Conservation (phyloP, 179 eudicot species). For the Sideroxylon spinosum region DNA sequence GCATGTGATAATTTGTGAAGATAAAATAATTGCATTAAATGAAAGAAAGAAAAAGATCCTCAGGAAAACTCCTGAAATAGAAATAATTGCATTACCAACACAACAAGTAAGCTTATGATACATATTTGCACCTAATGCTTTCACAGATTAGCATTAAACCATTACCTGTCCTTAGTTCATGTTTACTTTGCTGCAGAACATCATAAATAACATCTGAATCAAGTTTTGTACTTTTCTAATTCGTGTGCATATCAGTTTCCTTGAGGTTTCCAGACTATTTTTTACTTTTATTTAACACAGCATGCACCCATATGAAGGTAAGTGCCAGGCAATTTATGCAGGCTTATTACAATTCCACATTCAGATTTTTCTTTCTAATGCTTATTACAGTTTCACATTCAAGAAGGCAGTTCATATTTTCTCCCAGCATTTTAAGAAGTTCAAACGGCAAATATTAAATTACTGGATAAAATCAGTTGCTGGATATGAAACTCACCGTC, state of each 20-base stretch:
- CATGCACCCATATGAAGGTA: neutral
- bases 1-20: too few species aligned
- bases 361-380: neutral
- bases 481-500: slow-evolving; percentile 44
- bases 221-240: neutral
- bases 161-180: neutral
- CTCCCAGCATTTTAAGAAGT: neutral
- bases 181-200: neutral
- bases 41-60: too few species aligned
- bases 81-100: neutral
- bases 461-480: neutral
- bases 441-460: slow-evolving; percentile 2
- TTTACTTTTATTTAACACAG: neutral
- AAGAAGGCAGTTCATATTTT: neutral
- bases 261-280: neutral
- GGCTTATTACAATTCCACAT: neutral
- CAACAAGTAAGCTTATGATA: neutral
- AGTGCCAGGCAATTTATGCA: neutral
- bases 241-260: neutral
- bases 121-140: neutral
- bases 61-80: neutral
- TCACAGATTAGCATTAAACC: neutral
- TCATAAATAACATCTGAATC: neutral
- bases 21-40: too few species aligned
- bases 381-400: neutral